Conservation (phyloP, 441 rosid species). For the Pelargonium cotyledonis region DNA sequence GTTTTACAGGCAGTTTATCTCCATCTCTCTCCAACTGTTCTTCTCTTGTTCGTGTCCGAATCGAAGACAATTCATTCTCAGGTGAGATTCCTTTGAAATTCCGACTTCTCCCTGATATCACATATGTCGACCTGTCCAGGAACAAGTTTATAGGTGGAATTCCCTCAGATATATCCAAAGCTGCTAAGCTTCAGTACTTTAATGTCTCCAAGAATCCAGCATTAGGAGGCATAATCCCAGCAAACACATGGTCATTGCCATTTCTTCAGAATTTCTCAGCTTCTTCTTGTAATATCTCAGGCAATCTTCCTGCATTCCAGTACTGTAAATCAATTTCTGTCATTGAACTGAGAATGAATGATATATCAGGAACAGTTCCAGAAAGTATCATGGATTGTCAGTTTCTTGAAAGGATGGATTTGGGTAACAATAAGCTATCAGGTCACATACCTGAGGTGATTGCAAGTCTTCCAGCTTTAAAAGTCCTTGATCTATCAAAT, state of each 20-base stretch:
- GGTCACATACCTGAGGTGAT: constrained; percentile 55
- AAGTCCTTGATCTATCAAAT: constrained; percentile 53
- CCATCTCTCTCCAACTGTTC: constrained; percentile 68
- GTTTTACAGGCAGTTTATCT: constrained; percentile 54
- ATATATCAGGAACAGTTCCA: constrained; percentile 46
- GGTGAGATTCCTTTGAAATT: constrained; percentile 72
- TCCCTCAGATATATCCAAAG: constrained; percentile 50
- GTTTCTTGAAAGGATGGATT: constrained; percentile 44
- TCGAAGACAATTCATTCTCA: constrained; percentile 77
- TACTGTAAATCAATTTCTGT: constrained; percentile 56
- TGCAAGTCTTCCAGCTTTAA: constrained; percentile 44
- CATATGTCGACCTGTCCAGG: constrained; percentile 67
- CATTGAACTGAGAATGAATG: constrained; percentile 56
- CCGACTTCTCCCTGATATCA: constrained; percentile 47
- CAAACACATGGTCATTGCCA: constrained; percentile 51
- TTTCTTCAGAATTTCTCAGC: constrained; percentile 80
- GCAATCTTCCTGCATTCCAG: constrained; percentile 49
- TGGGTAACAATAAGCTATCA: constrained; percentile 44
- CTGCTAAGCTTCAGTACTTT: constrained; percentile 59
- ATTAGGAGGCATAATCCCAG: constrained; percentile 58
- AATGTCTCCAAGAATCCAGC: constrained; percentile 62
- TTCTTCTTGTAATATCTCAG: constrained; percentile 51
- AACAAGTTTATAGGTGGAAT: constrained; percentile 74
- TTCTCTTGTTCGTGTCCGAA: constrained; percentile 71
- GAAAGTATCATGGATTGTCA: constrained; percentile 49